Conservation (phyloP, 75 land plant genomes). For the Selaginella tamariscina region DNA sequence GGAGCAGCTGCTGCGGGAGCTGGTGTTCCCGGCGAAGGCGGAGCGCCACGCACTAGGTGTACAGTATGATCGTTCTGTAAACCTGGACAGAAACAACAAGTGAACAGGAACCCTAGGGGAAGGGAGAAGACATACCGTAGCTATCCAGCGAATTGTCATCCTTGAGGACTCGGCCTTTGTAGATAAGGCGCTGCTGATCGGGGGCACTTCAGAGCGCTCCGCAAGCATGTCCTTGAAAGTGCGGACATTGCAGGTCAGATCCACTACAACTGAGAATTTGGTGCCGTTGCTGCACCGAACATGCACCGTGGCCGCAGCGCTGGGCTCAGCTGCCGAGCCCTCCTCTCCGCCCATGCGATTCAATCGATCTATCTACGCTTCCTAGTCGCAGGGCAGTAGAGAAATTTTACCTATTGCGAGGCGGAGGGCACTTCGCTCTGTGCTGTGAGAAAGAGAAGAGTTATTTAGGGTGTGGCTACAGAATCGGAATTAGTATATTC, state of each 20-base stretch:
- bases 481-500: conserved; percentile 10
- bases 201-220: conserved; percentile 58
- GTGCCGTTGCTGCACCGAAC: conserved; percentile 76
- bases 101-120: conserved; percentile 2
- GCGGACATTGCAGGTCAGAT: conserved; percentile 41
- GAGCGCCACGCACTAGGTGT: conserved; percentile 50
- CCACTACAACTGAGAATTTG: conserved; percentile 55
- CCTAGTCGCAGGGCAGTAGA: not conserved
- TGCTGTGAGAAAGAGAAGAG: not conserved
- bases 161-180: conserved; percentile 87
- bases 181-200: conserved; percentile 84
- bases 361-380: not conserved
- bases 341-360: not conserved
- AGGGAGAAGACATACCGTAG: conserved; percentile 46
- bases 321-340: conserved; percentile 15
- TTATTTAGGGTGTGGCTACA: not conserved
- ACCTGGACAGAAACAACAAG: conserved; percentile 21
- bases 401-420: not conserved
- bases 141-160: conserved; percentile 72
- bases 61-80: conserved; percentile 50
- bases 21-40: conserved; percentile 24
- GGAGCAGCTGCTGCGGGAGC: conserved; percentile 13
- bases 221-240: conserved; percentile 50
- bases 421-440: too few relatives aligned
- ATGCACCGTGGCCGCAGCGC: conserved; percentile 31